Conservation (phyloP, 129 eudicot species). For the Pittosporum tobira region DNA sequence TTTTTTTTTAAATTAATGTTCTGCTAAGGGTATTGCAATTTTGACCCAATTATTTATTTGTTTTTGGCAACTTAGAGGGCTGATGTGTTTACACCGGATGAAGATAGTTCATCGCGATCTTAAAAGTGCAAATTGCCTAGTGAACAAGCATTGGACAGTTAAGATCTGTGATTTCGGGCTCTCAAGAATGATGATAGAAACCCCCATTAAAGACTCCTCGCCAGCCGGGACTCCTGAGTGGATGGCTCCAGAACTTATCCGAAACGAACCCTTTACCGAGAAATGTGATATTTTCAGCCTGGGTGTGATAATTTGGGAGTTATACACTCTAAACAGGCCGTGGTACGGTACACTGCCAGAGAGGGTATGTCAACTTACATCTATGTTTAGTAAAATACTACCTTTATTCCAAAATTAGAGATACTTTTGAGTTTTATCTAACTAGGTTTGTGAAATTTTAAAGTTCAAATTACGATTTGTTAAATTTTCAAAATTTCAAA, state of each 20-base stretch:
- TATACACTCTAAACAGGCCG: constrained; percentile 75
- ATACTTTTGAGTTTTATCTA: too few species aligned
- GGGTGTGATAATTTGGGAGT: constrained; percentile 98
- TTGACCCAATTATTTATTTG: constrained; percentile 1
- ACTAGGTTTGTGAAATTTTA: too few species aligned
- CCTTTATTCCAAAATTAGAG: too few species aligned
- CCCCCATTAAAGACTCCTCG: constrained; percentile 54
- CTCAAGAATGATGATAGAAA: constrained; percentile 62
- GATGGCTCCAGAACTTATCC: constrained; percentile 99
- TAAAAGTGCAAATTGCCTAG: constrained; percentile 95
- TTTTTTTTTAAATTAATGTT: too few species aligned
- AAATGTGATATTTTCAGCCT: constrained; percentile 96
- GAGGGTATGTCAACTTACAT: constrained; percentile 40
- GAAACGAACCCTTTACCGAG: constrained; percentile 86
- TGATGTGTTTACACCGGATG: constrained; percentile 97
- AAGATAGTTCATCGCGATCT: constrained; percentile 90
- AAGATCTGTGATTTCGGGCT: constrained; percentile 98
- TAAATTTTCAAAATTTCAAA: too few species aligned
- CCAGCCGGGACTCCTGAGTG: constrained; percentile 99
- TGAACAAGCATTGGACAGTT: constrained; percentile 86
- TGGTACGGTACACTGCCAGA: constrained; percentile 89
- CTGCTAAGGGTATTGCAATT: neutral
- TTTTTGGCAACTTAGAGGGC: constrained; percentile 45
- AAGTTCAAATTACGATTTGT: too few species aligned
- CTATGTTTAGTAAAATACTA: neutral